Base-by-base conservation (phyloP, 164 flowering plant species). In the Umbilicus rupestris region DNA sequence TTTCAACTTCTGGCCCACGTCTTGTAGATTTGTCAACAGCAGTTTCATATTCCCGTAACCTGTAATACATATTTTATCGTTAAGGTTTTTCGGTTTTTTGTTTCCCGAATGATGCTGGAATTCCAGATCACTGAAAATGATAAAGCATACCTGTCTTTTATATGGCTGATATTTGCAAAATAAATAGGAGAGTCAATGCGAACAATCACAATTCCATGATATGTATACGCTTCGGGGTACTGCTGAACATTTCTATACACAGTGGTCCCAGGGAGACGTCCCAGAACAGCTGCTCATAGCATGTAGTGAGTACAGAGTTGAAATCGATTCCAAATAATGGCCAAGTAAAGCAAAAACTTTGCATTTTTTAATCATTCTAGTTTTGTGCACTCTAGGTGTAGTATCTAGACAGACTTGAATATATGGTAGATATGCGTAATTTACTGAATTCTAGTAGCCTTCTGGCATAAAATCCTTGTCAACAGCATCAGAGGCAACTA, bases 241-340 rank as follows among this genome's bases (percentile, higher is more conserved):
- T 95, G 99, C 69, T 78, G 74, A 35, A 70, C 70, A 69, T 90
- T 95, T 79, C 99, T 81, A 66, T 95, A 95, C 15, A 92, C 77
- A 66, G 97, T 95, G 68, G 97, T 92, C 24, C 97, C 97, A 41
- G 97, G 99, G 72, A 95, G 91, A 68, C 99, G 99, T 7, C 99
- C 99, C 86, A 95, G 79, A 55, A 84, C 75, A 81, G 99, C 99
- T 94, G 89, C 78, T 83, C 5, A 50, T 50, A 22, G 10, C 57
- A 20, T 50, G 20, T 22, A 50, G 4, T 50, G 57, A 50, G 29
- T 22, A 50, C 14, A 20, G 20, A 50, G 29, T 22, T 50, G 29
- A 50, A 7, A 50, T 8, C 3, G 11, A 50, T 9, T 50, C 14
- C 22, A 12, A 20, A 50, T 19, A 0, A 50, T 2, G 9, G 29